Evolutionary conservation across 805 yeast genomes (phyloP).

Genomic region (Sungouiella blattae): DNA sequence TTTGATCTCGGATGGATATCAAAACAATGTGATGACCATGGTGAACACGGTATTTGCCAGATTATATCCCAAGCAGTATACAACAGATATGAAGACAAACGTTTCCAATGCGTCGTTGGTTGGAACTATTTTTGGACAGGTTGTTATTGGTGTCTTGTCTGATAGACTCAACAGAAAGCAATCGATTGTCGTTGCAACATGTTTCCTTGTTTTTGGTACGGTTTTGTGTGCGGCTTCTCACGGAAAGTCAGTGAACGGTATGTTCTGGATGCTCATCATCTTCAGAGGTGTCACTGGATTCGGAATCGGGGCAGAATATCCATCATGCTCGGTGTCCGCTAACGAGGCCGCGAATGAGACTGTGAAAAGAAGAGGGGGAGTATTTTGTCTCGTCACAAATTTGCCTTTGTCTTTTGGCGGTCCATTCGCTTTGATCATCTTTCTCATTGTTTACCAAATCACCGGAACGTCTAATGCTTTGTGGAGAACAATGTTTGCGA

Average conservation of each 20-base stretch:
- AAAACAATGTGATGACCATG: constrained; percentile 72
- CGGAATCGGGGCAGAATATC: constrained; percentile 78
- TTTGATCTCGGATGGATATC: constrained; percentile 73
- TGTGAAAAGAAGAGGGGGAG: constrained; percentile 59
- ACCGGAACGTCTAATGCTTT: constrained; percentile 47
- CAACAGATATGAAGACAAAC: constrained; percentile 49
- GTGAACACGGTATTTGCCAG: constrained; percentile 52
- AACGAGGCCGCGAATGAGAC: constrained; percentile 74
- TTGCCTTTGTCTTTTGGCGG: constrained; percentile 74
- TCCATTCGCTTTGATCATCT: constrained; percentile 67
- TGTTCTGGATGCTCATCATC: constrained; percentile 77
- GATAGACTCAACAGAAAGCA: constrained; percentile 68
- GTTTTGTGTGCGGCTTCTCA: constrained; percentile 68
- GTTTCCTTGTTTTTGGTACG: constrained; percentile 60
- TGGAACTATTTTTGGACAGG: constrained; percentile 70
- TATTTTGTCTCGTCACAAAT: constrained; percentile 65
- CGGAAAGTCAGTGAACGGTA: constrained; percentile 54
- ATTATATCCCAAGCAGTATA: constrained; percentile 39
- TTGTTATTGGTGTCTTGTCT: constrained; percentile 59
- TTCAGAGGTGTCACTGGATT: constrained; percentile 73
- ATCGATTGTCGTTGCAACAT: constrained; percentile 65
- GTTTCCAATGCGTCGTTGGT: constrained; percentile 69
- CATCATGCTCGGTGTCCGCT: constrained; percentile 64
- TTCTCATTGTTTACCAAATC: constrained; percentile 63
- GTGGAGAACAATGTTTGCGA: constrained; percentile 69